These are phyloP conservation scores for Podospora fimiseda DNA, from an alignment of 495 filamentous ascomycete genomes.

Conservation along the genomic window DNA sequence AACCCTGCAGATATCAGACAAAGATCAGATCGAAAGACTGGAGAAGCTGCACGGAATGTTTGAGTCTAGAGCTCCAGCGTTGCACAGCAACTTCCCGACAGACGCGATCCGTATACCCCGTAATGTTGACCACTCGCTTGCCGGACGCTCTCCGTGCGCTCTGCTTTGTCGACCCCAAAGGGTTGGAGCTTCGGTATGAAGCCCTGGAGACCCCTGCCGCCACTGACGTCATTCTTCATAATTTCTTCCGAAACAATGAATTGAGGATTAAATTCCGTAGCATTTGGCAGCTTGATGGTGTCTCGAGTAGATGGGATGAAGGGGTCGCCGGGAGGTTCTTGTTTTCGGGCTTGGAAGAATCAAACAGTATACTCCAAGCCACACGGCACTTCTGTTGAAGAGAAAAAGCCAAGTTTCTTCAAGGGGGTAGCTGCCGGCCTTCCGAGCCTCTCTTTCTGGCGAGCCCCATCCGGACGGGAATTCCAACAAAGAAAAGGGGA, in stretches of 20 bases:
- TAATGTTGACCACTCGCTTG: too few relatives aligned
- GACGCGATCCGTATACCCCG: too few relatives aligned
- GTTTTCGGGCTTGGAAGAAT: too few relatives aligned
- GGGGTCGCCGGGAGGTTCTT: too few relatives aligned
- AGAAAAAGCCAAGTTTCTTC: too few relatives aligned
- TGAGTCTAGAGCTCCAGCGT: neutral
- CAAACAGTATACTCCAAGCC: too few relatives aligned
- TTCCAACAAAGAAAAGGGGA: neutral
- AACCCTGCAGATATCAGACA: neutral
- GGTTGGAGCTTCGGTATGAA: neutral
- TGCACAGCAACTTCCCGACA: neutral
- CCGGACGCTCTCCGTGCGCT: too few relatives aligned
- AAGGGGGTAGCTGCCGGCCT: too few relatives aligned
- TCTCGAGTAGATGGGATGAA: too few relatives aligned
- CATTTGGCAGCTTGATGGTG: too few relatives aligned
- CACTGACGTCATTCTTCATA: conserved; percentile 15
- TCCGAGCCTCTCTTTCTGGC: neutral
- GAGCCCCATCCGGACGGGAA: neutral
- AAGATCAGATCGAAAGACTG: neutral
- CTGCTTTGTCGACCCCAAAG: neutral
- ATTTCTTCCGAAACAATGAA: neutral
- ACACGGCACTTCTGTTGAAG: too few relatives aligned
- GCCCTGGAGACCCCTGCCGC: conserved; percentile 17
- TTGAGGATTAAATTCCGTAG: too few relatives aligned
- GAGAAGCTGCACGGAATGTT: conserved; percentile 4